These are phyloP conservation scores for Cucumis melo DNA, from an alignment of 306 rosid species.

Conservation along the genomic window DNA sequence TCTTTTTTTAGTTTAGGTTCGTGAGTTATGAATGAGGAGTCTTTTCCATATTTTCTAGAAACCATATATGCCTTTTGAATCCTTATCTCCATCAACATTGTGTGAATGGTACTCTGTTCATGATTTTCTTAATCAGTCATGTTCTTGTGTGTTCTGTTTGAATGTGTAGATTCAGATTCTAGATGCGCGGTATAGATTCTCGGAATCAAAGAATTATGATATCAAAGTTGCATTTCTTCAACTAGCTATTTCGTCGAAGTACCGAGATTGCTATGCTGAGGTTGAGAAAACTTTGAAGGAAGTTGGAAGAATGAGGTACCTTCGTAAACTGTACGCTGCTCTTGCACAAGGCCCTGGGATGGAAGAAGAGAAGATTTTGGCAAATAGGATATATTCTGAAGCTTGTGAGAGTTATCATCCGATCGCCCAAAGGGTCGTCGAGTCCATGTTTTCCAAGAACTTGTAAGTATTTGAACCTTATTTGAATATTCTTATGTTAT, in stretches of 20 bases:
- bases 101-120: neutral
- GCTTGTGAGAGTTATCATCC: conserved; percentile 81
- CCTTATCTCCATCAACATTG: neutral
- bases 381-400: conserved; percentile 63
- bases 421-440: conserved; percentile 75
- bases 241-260: conserved; percentile 44
- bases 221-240: conserved; percentile 76
- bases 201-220: conserved; percentile 75
- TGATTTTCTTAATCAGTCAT: neutral
- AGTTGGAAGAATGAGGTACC: conserved; percentile 85
- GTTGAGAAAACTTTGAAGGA: conserved; percentile 74
- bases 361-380: conserved; percentile 76
- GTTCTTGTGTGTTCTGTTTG: neutral
- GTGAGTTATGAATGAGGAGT: neutral
- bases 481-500: no score
- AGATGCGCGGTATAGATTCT: conserved; percentile 56
- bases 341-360: conserved; percentile 57
- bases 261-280: conserved; percentile 46
- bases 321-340: conserved; percentile 72
- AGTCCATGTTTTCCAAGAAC: conserved; percentile 58
- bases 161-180: conserved; percentile 44
- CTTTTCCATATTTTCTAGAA: neutral
- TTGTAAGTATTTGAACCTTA: conserved; percentile 14
- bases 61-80: neutral
- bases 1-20: neutral